Evolutionary conservation across 306 rosid genomes (phyloP), one percentile per base, ranked within the genome.

Genomic region (Quercus berberidifolia): DNA sequence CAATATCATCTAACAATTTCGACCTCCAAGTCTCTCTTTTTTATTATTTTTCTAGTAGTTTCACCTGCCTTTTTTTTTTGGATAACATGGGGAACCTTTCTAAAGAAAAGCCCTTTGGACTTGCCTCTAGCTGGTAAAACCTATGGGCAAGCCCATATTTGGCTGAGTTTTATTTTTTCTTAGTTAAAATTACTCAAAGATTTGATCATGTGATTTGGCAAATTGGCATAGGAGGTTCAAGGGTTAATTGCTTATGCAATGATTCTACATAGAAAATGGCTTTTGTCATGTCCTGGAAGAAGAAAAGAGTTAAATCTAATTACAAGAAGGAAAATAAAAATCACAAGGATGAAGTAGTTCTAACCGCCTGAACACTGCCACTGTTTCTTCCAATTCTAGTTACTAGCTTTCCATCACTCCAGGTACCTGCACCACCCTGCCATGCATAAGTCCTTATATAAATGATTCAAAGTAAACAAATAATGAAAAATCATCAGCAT

Each of bases 381-480:
- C 92, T 92, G 74, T 95, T 95, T 86, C 92, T 88, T 79, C 99
- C 99, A 76, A 95, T 95, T 86, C 98, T 90, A 58, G 99, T 95
- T 62, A 95, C 97, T 82, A 95, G 78, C 75, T 92, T 92, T 69
- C 99, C 99, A 87, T 95, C 99, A 88, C 99, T 95, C 99, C 99
- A 95, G 79, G 99, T 95, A 90, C 99, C 99, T 92, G 99, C 99
- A 89, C 99, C 99, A 95, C 98, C 98, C 97, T 95, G 99, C 94
- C 91, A 95, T 58, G 88, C 87, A 90, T 95, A 92, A 95, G 97
- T 95, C 89, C 88, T 81, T 75, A 80, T 10, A 91, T 85, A 88
- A 87, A 90, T 87, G 88, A 83, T 83, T 78, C 83, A 80, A 76
- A 74, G 84, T 43, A 80, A 79, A 79, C 20, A 77, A 79, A 74